Base-by-base conservation (phyloP, 345 rosid species). In the Chamaenerion angustifolium region DNA sequence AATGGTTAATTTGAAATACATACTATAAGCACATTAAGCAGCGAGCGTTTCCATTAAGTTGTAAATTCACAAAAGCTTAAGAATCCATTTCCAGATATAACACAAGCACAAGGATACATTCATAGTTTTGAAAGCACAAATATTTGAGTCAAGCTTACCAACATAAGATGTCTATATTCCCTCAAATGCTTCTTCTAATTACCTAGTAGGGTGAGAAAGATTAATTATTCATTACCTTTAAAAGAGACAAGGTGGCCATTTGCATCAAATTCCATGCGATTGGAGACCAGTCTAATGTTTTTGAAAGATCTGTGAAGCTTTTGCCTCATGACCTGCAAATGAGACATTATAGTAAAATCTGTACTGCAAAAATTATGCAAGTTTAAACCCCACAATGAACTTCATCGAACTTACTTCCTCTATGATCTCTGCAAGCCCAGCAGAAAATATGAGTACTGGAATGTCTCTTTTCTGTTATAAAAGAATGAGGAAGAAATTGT, bases 371-470 rank as follows among this genome's bases (percentile, higher is more conserved):
- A 12, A 10, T 31, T n/a, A 13, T 35, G 14, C 8, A 31, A 8
- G 6, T 1, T 31, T 31, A 31, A 31, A 31, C 6, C 10, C 37
- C 8, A 31, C 1, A 4, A 49, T n/a, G n/a, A 47, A 35, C 50
- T 45, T 15, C 31, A 45, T 42, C 11, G 50, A 51, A 59, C 67
- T 55, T 58, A 84, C 97, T 93, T 88, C 97, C 73, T 88, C 95
- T 64, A 85, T 88, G 18, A 88, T 79, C 74, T 88, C 95, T 54
- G 93, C 97, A 59, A 88, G 89, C 44, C 95, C 97, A n/a, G 93
- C 93, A 60, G 97, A 85, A 71, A 88, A 88, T 66, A 88, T 74
- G 64, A 80, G 77, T 49, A 88, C 66, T 0, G 97, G 95, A 51
- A 88, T 64, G 49, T 25, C 41, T 47, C n/a, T 16, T 17, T 47